Evolutionary conservation across 805 yeast genomes (phyloP), one percentile per base, ranked within the genome.

Genomic region (Yamadazyma insecticola): DNA sequence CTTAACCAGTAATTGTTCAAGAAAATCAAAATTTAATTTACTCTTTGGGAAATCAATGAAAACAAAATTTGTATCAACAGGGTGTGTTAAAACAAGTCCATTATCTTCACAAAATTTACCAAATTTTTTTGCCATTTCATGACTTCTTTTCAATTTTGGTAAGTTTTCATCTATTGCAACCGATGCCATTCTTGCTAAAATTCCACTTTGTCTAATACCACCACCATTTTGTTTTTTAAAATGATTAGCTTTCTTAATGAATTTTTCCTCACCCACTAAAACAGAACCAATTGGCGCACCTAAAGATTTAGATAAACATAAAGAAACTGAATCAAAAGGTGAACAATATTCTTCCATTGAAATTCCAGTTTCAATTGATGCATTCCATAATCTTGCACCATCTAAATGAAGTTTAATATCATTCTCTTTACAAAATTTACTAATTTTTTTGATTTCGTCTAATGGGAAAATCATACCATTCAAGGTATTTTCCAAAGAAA

Each of bases 221-320:
- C 71, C 71, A 10, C 71, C 71, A 31, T 52, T 53, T 40, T 65
- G 71, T 41, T 65, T 65, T 25, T 51, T 56, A 47, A 65, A 65
- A 40, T 65, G 70, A 33, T 65, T 65, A n/a, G 70, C 69, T 38
- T 65, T 65, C 11, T 40, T 39, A 26, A 65, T 56, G 29, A 61
- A 54, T 22, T 40, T 41, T n/a, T 35, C 30, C 10, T 47, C 48
- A 1, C 57, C 57, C 9, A 64, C 70, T 31, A 65, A 51, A 4
- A 65, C 58, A 3, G 67, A 58, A 2, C 71, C 71, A 27, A 65
- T 51, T 4, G 71, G 71, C 2, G 71, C 70, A 13, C 70, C 71
- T 23, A 65, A 43, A 2, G 65, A 44, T 39, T 65, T 65, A 18
- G 69, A 61, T 28, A 65, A 52, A 40, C 71, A 65, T 16, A 65